A percentile compares a stretch with the other conserved stretches of the same genome.
Conservation (phyloP, 2,329 filamentous ascomycete species). For the Scorias spongiosa region DNA sequence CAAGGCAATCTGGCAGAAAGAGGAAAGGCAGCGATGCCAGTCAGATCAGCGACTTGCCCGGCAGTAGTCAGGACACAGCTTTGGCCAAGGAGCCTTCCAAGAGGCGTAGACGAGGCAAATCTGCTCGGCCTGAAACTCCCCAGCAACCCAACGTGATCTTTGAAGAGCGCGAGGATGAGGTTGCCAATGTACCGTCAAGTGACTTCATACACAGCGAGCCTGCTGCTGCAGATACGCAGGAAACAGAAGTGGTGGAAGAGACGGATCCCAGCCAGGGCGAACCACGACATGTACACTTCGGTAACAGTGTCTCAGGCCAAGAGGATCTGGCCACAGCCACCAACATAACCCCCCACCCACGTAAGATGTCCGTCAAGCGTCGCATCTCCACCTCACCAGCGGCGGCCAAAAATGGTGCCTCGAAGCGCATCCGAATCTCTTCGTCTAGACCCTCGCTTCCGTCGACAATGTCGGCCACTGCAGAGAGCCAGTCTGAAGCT, state of each 20-base stretch:
- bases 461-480: conserved; percentile 10
- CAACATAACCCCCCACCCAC: conserved; percentile 19
- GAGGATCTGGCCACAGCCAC: conserved; percentile 13
- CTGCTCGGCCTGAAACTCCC: conserved; percentile 1
- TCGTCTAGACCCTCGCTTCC: conserved; percentile 20
- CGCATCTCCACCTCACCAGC: conserved; percentile 17
- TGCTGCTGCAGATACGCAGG: not conserved
- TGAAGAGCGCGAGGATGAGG: conserved; percentile 13
- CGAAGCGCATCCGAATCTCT: conserved; percentile 10
- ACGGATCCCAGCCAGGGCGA: not conserved
- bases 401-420: conserved; percentile 1
- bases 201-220: not conserved
- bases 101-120: conserved; percentile 10
- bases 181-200: not conserved
- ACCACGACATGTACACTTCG: conserved; percentile 17
- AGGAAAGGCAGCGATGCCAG: conserved; percentile 15
- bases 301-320: conserved; percentile 6
- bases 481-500: conserved; percentile 6
- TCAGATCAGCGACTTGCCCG: conserved; percentile 10
- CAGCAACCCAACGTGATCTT: conserved; percentile 14
- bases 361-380: conserved; percentile 15
- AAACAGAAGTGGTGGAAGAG: not conserved
- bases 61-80: conserved; percentile 8
- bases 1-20: conserved; percentile 10
- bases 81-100: conserved; percentile 8